Base-by-base conservation (phyloP, 2,329 filamentous ascomycete genomes). In the Chaetothyriales sp. region DNA sequence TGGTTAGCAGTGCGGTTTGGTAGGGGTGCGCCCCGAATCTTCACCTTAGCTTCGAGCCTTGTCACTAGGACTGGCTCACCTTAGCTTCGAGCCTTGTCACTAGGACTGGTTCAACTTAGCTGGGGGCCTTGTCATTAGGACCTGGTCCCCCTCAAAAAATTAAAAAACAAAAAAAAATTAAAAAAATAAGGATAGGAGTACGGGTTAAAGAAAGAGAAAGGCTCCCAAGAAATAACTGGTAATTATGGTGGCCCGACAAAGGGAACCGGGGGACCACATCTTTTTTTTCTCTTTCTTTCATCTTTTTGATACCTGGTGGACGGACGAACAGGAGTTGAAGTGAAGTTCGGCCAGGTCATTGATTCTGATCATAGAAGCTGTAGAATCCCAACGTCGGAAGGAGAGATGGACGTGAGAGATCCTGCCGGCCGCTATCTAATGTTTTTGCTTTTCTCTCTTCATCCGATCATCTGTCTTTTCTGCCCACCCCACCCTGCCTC, bases 401-500 rank as follows among this genome's bases (percentile, higher is more conserved):
- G 33, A 3, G 33, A 13, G 5, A 40, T 40, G 13, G 33, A 40
- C 15, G 10, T 40, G 33, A 40, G 15, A 40, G 33, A 15, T 40
- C 10, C 33, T 15, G 5, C 10, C 15, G 33, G 15, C 15, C 33
- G 10, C 33, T 40, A 40, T 40, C 5, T 15, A 15, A 40, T 15
- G 5, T 15, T 40, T 40, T 40, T 40, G 9, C 9, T 40, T 15
- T 15, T 40, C 33, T 40, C 29, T 40, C 33, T 40, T 40, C 4
- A 40, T 40, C 15, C 15, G 2, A 15, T 40, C 29, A 40, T 15
- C 33, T 40, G 29, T 33, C 29, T 9, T 33, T 25, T 3, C 22
- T 25, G 22, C 22, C 22, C 22, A 25, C 22, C 22, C 29, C 29
- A 33, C 33, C 33, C 33, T 40, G 33, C 15, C 33, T 66, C 78